Conservation (phyloP, 805 yeast genomes). For the Candida vartiovaarae region DNA sequence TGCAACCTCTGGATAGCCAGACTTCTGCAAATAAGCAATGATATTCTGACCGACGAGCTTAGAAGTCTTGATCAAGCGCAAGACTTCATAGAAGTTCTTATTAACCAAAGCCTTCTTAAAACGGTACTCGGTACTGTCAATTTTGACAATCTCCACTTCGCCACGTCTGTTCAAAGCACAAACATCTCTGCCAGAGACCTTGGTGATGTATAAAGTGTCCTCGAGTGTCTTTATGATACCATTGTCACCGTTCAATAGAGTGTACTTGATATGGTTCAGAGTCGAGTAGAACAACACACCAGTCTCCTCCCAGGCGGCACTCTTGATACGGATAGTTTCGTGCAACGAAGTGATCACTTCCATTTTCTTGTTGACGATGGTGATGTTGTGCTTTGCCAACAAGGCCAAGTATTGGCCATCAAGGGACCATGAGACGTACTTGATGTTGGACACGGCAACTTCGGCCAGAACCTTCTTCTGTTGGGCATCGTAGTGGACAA, state of each 20-base stretch:
- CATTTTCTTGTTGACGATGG: slow-evolving; percentile 74
- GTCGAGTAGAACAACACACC: slow-evolving; percentile 92
- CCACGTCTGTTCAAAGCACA: slow-evolving; percentile 84
- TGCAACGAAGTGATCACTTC: slow-evolving; percentile 79
- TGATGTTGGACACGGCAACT: slow-evolving; percentile 66
- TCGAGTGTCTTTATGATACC: slow-evolving; percentile 93
- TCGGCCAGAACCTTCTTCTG: slow-evolving; percentile 76
- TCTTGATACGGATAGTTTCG: slow-evolving; percentile 93
- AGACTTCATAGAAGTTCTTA: slow-evolving; percentile 85
- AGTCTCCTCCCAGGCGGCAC: slow-evolving; percentile 96
- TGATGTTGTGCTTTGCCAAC: slow-evolving; percentile 85
- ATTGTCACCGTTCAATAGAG: slow-evolving; percentile 85
- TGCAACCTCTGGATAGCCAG: slow-evolving; percentile 97
- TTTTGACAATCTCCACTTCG: slow-evolving; percentile 64
- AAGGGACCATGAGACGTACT: slow-evolving; percentile 82
- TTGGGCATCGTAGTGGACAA: slow-evolving; percentile 84
- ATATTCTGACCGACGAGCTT: slow-evolving; percentile 96
- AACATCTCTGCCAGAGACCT: slow-evolving; percentile 61
- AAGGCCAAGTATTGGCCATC: slow-evolving; percentile 86
- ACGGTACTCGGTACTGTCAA: slow-evolving; percentile 96
- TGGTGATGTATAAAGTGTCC: slow-evolving; percentile 76
- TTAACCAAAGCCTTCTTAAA: slow-evolving; percentile 90
- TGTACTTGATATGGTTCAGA: slow-evolving; percentile 90
- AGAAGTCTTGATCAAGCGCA: slow-evolving; percentile 80
- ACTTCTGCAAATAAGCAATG: slow-evolving; percentile 87